Percentiles rank a stretch among this genome's conserved stretches.
These are phyloP conservation scores for Monilinia vaccinii-corymbosi DNA, from an alignment of 2,329 filamentous ascomycete genomes.

Conservation along the genomic window DNA sequence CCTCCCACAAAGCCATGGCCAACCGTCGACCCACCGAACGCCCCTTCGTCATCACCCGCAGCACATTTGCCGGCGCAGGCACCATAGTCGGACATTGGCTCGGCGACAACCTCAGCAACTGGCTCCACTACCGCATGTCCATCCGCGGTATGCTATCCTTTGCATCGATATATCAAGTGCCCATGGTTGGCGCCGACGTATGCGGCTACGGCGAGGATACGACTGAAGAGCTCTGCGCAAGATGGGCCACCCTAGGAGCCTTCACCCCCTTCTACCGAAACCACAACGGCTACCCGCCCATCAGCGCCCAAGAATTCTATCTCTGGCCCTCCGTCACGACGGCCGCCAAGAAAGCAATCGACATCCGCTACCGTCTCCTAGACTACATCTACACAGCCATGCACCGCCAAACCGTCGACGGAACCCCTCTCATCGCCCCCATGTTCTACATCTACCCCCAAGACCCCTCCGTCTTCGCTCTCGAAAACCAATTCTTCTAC, in stretches of 20 bases:
- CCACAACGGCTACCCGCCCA: conserved; percentile 47
- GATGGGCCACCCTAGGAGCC: conserved; percentile 66
- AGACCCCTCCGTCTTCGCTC: conserved; percentile 37
- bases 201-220: conserved; percentile 66
- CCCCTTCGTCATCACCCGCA: conserved; percentile 65
- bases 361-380: conserved; percentile 64
- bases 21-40: conserved; percentile 52
- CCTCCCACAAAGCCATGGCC: conserved; percentile 58
- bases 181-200: conserved; percentile 63
- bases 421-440: conserved; percentile 58
- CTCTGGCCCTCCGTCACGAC: conserved; percentile 53
- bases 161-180: conserved; percentile 56
- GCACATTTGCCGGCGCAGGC: conserved; percentile 66
- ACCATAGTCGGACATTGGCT: conserved; percentile 53
- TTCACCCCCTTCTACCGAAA: conserved; percentile 71
- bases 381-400: conserved; percentile 73
- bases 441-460: conserved; percentile 62
- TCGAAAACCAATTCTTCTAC: conserved; percentile 44
- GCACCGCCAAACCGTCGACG: conserved; percentile 47
- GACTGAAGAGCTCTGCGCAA: conserved; percentile 59
- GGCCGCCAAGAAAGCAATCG: conserved; percentile 59
- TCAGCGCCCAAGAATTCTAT: conserved; percentile 63
- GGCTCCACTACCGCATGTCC: conserved; percentile 50
- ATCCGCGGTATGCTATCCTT: conserved; percentile 53
- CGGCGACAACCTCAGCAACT: conserved; percentile 48